Evolutionary conservation across 179 eudicot species (phyloP), one percentile per base, ranked within the genome.

Genomic region (Beta corolliflora): DNA sequence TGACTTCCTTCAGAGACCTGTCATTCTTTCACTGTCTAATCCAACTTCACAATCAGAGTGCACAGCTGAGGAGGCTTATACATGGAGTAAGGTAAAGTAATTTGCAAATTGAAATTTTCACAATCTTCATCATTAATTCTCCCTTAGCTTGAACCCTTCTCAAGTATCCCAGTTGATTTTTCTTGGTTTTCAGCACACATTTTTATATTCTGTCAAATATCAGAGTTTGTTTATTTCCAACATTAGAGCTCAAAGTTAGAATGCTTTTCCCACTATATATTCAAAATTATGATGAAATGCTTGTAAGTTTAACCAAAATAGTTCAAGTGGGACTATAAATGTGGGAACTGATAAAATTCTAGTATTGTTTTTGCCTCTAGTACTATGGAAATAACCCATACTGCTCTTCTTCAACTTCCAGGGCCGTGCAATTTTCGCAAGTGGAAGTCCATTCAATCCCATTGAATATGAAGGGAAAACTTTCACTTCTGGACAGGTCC

Each of bases 381-480:
- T 9, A 29, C 29, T 52, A 12, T 14, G 15, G 5, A 45, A 56
- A 50, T 67, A 56, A 79, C 19, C 0, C 9, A 4, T 54, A 25
- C 19, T 64, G 6, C 5, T 69, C 10, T 31, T 36, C 68, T 78
- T 58, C 79, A 12, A 12, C 56, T 81, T 87, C 52, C 31, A 95
- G 99, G 98, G 99, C 6, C 98, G 92, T 73, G 97, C 95, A 60
- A 87, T 94, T 59, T 94, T 91, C 79, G 91, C 99, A 21, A 94
- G 98, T 82, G 98, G 99, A 85, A 95, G 98, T 83, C 97, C 99
- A 55, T 95, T 95, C 72, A 93, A 90, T 81, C 94, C 94, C 65
- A 94, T 92, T 55, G 91, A 91, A 59, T 94, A 89, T 84, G 87
- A 91, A 54, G 97, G 92, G 46, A 85, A 86, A 84, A 82, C 88